Base-by-base conservation (phyloP, 2,329 filamentous ascomycete genomes). In the Aspergillus chevalieri region DNA sequence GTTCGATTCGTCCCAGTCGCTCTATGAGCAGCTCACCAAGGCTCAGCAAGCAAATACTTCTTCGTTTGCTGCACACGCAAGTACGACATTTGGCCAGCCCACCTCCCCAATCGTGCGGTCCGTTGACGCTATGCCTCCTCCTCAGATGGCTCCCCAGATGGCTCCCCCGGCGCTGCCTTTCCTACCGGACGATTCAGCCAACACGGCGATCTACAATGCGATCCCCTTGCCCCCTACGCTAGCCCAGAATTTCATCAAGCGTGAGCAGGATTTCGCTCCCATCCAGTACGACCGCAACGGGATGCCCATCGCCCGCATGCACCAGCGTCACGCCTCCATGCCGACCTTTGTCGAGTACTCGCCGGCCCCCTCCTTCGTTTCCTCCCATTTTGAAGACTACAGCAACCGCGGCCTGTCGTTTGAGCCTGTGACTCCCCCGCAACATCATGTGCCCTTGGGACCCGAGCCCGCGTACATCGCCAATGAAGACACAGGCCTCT, bases 21-120 rank as follows among this genome's bases (percentile, higher is more conserved):
- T 98, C 53, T 98, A 95, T 70, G 93, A 98, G 79, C 93, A 98
- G 78, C 85, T 98, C 76, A 98, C 93, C 63, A 98, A 97, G 78
- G 91, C 92, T 44, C 93, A 98, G 74, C 93, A 97, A 80, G 92
- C 91, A 71, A 97, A 95, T 76, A 94, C 92, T 6, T 97, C 93
- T 3, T 95, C 92, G 1, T 97, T 96, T 79, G 89, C 83, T 72
- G 88, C 87, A 56, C 87, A 91, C 57, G 77, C 84, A 61, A 85
- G 82, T 72, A 77, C 75, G 63, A 75, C 77, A 60, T 78, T 72
- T 72, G 76, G 73, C 47, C 89, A 95, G 71, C 85, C 87, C 54
- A 85, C 86, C 39, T 95, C 93, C 44, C 91, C 93, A 43, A 87
- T 93, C 61, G 86, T 95, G 80, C 84, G 90, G 68, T 84, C 87